These are phyloP conservation scores for Penicillium fimorum DNA, from an alignment of 495 filamentous ascomycete genomes.

Conservation along the genomic window DNA sequence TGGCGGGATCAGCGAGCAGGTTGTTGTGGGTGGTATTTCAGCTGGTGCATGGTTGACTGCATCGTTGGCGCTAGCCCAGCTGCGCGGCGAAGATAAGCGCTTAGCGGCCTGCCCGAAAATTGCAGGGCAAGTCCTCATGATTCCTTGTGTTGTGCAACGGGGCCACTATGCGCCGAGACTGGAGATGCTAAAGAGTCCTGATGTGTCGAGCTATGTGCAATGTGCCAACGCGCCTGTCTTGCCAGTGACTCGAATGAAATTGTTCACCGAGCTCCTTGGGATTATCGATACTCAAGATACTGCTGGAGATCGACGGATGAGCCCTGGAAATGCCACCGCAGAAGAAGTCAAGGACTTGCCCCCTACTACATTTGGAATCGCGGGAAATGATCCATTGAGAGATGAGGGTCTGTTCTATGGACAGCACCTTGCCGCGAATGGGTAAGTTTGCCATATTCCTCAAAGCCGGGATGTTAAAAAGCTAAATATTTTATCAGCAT, in stretches of 20 bases:
- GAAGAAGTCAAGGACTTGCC: constrained; percentile 43
- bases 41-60: constrained; percentile 48
- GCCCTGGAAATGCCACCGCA: constrained; percentile 39
- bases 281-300: constrained; percentile 16
- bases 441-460: constrained; percentile 31
- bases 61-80: constrained; percentile 34
- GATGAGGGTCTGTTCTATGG: constrained; percentile 48
- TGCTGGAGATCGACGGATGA: constrained; percentile 33
- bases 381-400: constrained; percentile 46
- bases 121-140: constrained; percentile 44
- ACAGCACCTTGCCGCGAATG: constrained; percentile 42
- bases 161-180: constrained; percentile 35
- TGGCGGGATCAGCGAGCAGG: constrained; percentile 32
- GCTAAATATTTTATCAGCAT: constrained; percentile 26
- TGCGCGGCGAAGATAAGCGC: constrained; percentile 21
- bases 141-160: constrained; percentile 36
- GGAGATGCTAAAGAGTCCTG: constrained; percentile 33
- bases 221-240: constrained; percentile 42
- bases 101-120: constrained; percentile 31
- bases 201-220: constrained; percentile 39
- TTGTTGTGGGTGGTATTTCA: constrained; percentile 49
- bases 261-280: constrained; percentile 36
- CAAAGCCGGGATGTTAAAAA: not conserved
- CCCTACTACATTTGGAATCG: constrained; percentile 43
- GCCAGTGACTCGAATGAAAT: constrained; percentile 26